Base-by-base conservation (phyloP, 2,329 filamentous ascomycete species). In the Zarea fungicola region DNA sequence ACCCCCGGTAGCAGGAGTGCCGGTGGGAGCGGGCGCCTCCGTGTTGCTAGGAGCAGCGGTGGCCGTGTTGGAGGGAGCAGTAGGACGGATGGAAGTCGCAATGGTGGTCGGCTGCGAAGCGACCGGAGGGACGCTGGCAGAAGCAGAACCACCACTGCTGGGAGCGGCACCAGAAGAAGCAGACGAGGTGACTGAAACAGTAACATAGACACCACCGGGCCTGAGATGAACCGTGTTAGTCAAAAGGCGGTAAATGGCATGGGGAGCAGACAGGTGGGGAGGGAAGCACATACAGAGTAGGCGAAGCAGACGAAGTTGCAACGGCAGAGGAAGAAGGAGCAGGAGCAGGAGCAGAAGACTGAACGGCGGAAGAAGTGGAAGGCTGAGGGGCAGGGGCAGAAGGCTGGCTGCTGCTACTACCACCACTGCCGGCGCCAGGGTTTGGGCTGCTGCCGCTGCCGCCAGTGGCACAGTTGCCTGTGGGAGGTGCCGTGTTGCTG, bases 141-240 rank as follows among this genome's bases (percentile, higher is more conserved):
- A 16, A 6, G 39, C 16, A 29, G 48, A 21, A n/a, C n/a, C n/a
- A n/a, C n/a, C n/a, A n/a, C n/a, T n/a, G n/a, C n/a, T n/a, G n/a
- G 14, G 28, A 4, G 29, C 6, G 18, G 25, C 18, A 7, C 11
- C 25, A 18, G 5, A 11, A 7, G 21, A 25, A 6, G 34, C 11
- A 11, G 34, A 11, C 9, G 6, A 10, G 34, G 61, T 56, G 29
- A 58, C n/a, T n/a, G n/a, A n/a, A n/a, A n/a, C 59, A 32, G 71
- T 72, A 46, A 70, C 61, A 54, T 72, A 70, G 31, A 78, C 64
- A 48, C 69, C 72, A 32, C 71, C 73, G 32, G 68, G 64, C 35
- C 67, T 68, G 46, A 52, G 19, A 42, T 6, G 22, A 13, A 40
- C 11, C 3, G 35, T 40, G 39, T 42, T 42, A 23, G 10, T 21